Base-by-base conservation (phyloP, 108 stramenopile species). In the Nitzschia palea region DNA sequence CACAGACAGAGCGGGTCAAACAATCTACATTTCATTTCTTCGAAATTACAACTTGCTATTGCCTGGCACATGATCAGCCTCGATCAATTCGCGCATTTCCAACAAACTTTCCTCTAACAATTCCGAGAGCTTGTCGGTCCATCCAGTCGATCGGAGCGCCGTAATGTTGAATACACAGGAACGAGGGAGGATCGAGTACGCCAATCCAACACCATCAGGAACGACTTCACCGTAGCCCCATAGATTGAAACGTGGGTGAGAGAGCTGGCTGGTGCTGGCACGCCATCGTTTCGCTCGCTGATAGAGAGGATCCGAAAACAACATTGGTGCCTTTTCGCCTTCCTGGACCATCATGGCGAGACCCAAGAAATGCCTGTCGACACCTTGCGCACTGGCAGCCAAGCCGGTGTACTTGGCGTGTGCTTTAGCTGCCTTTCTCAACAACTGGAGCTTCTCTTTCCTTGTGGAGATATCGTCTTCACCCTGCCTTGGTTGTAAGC, bases 171-270 rank as follows among this genome's bases (percentile, higher is more conserved):
- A 90, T 59, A 86, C 72, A 62, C 86, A 80, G 40, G 67, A 63
- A 5, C 68, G 68, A 35, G 80, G 70, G 51, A 85, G 68, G 44
- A 91, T 80, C 2, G 79, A 71, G 64, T 91, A 94, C 20, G 84
- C 93, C 44, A 90, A 72, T 26, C 93, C 93, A 10, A 91, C 85
- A 27, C 93, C 93, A 52, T 89, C 84, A 12, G 86, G 85, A 14
- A 88, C 86, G 30, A 94, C 93, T 50, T 88, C 88, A 22, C 93
- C 93, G 68, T 82, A 94, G 0, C 93, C 93, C 88, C 87, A 89
- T 29, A 75, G 68, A 50, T 88, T 86, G 48, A 75, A 66, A 14
- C 58, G 1, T 60, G 86, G 86, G 73, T 94, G 86, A 20, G 90
- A 82, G 35, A 91, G 67, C 30, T 86, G 82, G 55, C 86, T 87